phyloP scores from a whole-genome alignment of 169 alveolate genomes.

The Babesia caballi region DNA sequence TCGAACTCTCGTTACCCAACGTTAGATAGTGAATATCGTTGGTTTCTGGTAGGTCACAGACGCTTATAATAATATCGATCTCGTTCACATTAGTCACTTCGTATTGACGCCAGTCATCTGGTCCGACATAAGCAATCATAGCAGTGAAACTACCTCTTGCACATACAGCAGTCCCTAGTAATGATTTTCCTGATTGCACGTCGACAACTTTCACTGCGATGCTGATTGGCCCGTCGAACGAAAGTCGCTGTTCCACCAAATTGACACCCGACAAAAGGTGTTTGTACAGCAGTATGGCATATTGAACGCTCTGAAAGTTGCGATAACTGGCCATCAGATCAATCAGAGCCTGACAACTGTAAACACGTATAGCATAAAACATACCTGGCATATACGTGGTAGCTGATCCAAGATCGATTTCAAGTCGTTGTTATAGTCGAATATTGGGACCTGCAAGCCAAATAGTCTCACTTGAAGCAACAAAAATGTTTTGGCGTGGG shows the following conservation, averaged over 20 bases:
- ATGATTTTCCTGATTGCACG: background rate
- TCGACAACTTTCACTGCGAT: conserved; percentile 21
- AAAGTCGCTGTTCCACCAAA: conserved; percentile 2
- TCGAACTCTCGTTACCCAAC: conserved; percentile 24
- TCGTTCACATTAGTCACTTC: conserved; percentile 11
- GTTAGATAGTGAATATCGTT: conserved; percentile 29
- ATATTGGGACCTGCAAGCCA: conserved; percentile 36
- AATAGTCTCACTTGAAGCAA: conserved; percentile 74
- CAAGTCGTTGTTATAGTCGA: conserved; percentile 61
- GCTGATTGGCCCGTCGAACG: conserved; percentile 14
- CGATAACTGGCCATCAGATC: conserved; percentile 52
- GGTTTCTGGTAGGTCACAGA: background rate
- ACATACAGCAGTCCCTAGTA: background rate
- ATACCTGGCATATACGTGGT: conserved; percentile 52
- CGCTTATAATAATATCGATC: conserved; percentile 23
- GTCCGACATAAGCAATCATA: background rate
- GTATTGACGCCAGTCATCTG: conserved; percentile 2
- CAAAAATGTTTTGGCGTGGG: conserved; percentile 87
- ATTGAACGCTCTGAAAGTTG: conserved; percentile 24
- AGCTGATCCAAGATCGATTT: conserved; percentile 61
- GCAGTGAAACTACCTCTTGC: background rate
- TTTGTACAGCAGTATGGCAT: conserved; percentile 45
- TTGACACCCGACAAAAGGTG: conserved; percentile 24
- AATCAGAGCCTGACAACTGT: conserved; percentile 28
- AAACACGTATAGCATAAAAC: background rate